Conservation (phyloP, 306 rosid species). For the Canavalia ensiformis region DNA sequence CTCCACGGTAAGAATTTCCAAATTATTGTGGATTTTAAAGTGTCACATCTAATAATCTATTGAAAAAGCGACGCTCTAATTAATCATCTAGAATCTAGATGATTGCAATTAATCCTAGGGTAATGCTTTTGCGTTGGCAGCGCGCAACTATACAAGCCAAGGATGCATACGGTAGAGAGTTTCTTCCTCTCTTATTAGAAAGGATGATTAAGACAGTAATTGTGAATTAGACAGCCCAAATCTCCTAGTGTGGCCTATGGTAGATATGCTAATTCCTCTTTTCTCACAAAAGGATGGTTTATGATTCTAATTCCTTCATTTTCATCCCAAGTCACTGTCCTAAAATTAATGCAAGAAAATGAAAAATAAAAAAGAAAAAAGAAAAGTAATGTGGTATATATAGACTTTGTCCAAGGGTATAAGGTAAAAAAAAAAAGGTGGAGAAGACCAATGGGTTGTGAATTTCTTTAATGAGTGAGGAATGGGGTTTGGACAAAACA, state of each 20-base stretch:
- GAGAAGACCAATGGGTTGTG: conserved; percentile 5
- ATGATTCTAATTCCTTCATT: conserved; percentile 24
- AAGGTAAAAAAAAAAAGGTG: background rate
- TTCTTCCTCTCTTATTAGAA: conserved; percentile 32
- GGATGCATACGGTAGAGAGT: conserved; percentile 44
- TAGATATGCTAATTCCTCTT: conserved; percentile 27
- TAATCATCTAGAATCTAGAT: background rate
- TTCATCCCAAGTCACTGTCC: conserved; percentile 40
- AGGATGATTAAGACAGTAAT: conserved; percentile 42
- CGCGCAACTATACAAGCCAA: conserved; percentile 2
- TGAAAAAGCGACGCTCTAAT: background rate
- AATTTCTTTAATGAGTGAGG: conserved; percentile 31
- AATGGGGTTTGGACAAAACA: conserved; percentile 30
- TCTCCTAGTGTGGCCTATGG: conserved; percentile 37
- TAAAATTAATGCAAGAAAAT: background rate
- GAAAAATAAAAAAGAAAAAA: background rate
- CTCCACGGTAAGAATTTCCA: background rate
- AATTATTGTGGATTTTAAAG: background rate
- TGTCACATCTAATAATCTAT: conserved; percentile 24
- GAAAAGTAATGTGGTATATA: background rate
- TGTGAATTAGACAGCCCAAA: conserved; percentile 25
- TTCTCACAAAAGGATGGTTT: conserved; percentile 2
- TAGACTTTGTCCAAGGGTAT: conserved; percentile 6
- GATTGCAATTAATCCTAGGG: background rate
- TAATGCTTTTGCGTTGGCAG: background rate